Conservation (phyloP, 345 rosid genomes). For the Microcos paniculata region DNA sequence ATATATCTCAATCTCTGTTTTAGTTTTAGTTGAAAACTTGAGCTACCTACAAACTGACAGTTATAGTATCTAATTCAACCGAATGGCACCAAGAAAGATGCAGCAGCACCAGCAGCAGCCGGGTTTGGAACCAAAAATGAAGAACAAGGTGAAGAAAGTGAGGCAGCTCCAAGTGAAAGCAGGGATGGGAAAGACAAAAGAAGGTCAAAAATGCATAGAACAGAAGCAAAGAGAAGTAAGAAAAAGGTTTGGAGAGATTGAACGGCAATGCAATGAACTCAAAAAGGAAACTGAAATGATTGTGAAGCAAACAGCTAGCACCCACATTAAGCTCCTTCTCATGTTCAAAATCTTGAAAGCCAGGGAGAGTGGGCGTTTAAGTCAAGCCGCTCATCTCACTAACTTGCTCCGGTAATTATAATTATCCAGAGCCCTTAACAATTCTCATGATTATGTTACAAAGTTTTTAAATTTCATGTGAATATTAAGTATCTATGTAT, state of each 20-base stretch:
- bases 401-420: slow-evolving; percentile 2
- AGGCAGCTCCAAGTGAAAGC: not conserved
- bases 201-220: not conserved
- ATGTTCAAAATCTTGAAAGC: slow-evolving; percentile 11
- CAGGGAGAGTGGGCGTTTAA: not conserved
- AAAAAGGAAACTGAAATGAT: slow-evolving; percentile 3
- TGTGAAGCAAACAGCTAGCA: not conserved
- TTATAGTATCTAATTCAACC: too few relatives aligned
- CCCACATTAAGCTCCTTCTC: not conserved
- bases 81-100: not conserved
- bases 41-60: not conserved
- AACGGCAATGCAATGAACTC: not conserved
- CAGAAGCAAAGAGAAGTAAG: not conserved
- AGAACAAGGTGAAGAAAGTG: not conserved
- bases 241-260: not conserved
- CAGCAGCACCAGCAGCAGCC: not conserved
- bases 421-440: not conserved
- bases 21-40: not conserved
- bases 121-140: not conserved
- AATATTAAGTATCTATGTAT: not conserved
- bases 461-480: too few relatives aligned
- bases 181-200: not conserved
- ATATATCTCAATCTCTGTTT: too few relatives aligned
- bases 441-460: too few relatives aligned
- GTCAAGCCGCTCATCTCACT: not conserved